Base-by-base conservation (phyloP, 345 rosid genomes). In the Turritis glabra region DNA sequence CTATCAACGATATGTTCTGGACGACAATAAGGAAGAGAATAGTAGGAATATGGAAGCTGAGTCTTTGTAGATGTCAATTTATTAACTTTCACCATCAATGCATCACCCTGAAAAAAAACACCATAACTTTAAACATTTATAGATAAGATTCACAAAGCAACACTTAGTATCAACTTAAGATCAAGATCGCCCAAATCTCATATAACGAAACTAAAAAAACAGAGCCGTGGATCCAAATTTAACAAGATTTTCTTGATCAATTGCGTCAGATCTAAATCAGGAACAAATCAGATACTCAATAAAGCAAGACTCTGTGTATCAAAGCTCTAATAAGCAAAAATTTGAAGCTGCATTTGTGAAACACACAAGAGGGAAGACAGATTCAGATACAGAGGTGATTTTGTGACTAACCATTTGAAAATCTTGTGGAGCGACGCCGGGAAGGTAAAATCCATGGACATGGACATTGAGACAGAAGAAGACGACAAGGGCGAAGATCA, bases 51-150 rank as follows among this genome's bases (percentile, higher is more conserved):
- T 8, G 98, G 98, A 85, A 93, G 95, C 56, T 90, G 97, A 61
- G 98, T 93, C 80, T 93, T 93, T 37, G 88, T 93, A 11, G 98
- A 90, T 29, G 92, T 89, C 81, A 93, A 73, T 56, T 90, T 93
- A 82, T 90, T 93, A 74, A 93, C 98, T 82, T 93, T 93, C 80
- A 93, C 97, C 82, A 82, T 85, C 82, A 93, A 80, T 21, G 79
- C 86, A 82, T 85, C 88, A 41, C 93, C 97, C 97, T 90, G 83
- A 27, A 60, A 18, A 10, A 50, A 5, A 67, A 67, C 19, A 56
- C 52, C 69, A 56, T 5, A 51, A 50, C 13, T 40, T 33, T 21
- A 6, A 19, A 17, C 56, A 1, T 52, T 21, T 51, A 23, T 23
- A 23, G 14, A 10, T 11, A 22, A 47, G 4, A 13, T 26, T 26